Conservation (phyloP, 768 basidiomycete genomes). For the Lactarius psammicola region DNA sequence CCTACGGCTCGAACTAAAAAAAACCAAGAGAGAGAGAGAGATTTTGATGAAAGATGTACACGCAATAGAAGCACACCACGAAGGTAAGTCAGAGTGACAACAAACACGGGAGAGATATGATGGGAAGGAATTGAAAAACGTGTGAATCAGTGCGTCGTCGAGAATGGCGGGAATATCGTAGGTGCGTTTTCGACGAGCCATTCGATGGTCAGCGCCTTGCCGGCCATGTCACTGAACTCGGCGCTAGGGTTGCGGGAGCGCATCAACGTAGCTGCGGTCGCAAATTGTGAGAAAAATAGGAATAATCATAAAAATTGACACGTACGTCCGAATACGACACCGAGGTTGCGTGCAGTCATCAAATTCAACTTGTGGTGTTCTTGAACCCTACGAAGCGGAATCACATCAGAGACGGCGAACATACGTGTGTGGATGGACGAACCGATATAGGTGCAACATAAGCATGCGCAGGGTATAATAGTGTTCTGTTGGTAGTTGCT, state of each 20-base stretch:
- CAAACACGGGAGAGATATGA: conserved; percentile 12
- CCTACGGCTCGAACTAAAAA: not conserved
- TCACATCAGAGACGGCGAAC: conserved; percentile 8
- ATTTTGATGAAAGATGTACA: conserved; percentile 8
- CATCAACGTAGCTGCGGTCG: conserved; percentile 83
- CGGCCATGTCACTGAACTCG: conserved; percentile 98
- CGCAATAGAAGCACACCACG: conserved; percentile 19
- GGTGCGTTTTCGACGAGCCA: conserved; percentile 92
- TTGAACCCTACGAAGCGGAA: conserved; percentile 47
- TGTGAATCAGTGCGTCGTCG: conserved; percentile 14
- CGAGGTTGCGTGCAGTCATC: conserved; percentile 94
- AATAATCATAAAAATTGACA: conserved; percentile 28
- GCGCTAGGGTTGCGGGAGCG: conserved; percentile 79
- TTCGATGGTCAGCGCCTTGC: conserved; percentile 89
- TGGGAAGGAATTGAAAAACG: conserved; percentile 2
- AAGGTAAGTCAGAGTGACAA: conserved; percentile 14
- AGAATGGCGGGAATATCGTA: conserved; percentile 41
- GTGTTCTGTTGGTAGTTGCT: conserved; percentile 80
- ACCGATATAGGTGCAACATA: conserved; percentile 88
- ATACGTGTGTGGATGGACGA: conserved; percentile 31
- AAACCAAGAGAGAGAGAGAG: not conserved
- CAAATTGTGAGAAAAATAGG: not conserved
- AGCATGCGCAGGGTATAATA: conserved; percentile 79
- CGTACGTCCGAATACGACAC: conserved; percentile 98
- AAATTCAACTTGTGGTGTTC: conserved; percentile 70